Base-by-base conservation (phyloP, 2,329 filamentous ascomycete genomes). In the Exophiala sideris region DNA sequence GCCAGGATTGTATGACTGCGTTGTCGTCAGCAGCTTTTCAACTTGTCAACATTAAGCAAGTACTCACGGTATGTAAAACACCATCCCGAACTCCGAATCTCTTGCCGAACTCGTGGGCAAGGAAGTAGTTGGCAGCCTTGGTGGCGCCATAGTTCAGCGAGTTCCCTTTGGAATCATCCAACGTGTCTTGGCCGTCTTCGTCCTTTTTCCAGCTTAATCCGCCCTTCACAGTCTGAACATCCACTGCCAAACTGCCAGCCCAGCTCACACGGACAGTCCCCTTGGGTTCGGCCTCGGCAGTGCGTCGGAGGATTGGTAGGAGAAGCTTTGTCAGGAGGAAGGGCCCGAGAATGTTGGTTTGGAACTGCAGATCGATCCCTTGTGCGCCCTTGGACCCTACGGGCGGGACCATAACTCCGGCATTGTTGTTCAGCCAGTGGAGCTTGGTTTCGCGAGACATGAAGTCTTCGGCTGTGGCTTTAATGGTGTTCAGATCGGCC, bases 291-390 rank as follows among this genome's bases (percentile, higher is more conserved):
- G 10, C n/a, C 40, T 50, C 48, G 11, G 59, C 61, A 1, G 72
- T 71, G 14, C 54, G 54, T 21, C 56, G 53, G 10, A 74, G 55
- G 5, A 69, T 57, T 2, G 71, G 72, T 3, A 63, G 65, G 1
- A 74, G 63, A 0, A 73, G 60, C 34, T 70, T 69, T 2, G 70
- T 72, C 50, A 75, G 71, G 1, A 74, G 58, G 48, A 68, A 73
- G 2, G 69, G 68, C 1, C 63, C 72, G 1, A 74, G 41, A 39
- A 64, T 64, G 52, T 75, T 74, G 2, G 66, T 70, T 11, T 69
- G 71, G 8, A 73, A 50, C 32, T 71, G 68, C 8, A 70, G 44
- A 42, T 75, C 71, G 54, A 70, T 66, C 21, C 70, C 70, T 57
- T 71, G 65, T 9, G 54, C 60, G 5, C 67, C 68, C 56, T 67